A percentile compares a stretch with the other conserved stretches of the same genome.
Conservation (phyloP, 2,329 filamentous ascomycete genomes). For the Penicillium sp. region DNA sequence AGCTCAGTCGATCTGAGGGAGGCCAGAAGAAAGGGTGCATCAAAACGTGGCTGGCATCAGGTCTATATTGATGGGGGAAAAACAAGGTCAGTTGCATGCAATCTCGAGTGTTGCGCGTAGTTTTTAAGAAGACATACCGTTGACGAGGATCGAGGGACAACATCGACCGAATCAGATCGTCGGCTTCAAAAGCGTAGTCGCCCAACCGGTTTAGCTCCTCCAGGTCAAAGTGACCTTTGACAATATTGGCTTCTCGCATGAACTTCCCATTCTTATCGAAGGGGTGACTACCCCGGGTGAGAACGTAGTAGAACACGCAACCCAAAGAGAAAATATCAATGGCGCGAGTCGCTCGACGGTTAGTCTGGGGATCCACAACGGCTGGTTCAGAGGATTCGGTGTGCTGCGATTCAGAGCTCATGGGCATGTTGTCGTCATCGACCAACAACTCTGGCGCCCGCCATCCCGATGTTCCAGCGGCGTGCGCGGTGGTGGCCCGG, state of each 20-base stretch:
- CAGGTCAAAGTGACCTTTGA: slow-evolving; percentile 75
- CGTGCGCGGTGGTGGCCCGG: slow-evolving; percentile 87
- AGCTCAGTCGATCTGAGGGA: slow-evolving; percentile 77
- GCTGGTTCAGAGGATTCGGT: slow-evolving; percentile 44
- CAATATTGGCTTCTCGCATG: slow-evolving; percentile 95
- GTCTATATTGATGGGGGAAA: slow-evolving; percentile 36
- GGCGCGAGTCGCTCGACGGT: slow-evolving; percentile 81
- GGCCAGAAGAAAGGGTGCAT: slow-evolving; percentile 97
- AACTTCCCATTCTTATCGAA: slow-evolving; percentile 92
- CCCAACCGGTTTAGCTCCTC: slow-evolving; percentile 67
- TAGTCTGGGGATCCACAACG: slow-evolving; percentile 51
- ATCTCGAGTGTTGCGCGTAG: neutral
- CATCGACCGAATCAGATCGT: slow-evolving; percentile 83
- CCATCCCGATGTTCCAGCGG: slow-evolving; percentile 91
- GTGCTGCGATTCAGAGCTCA: slow-evolving; percentile 31
- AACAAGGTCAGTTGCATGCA: neutral
- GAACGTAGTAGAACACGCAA: slow-evolving; percentile 97
- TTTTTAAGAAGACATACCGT: slow-evolving; percentile 35
- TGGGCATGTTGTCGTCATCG: slow-evolving; percentile 60
- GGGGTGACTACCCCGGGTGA: slow-evolving; percentile 85
- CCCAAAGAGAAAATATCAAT: slow-evolving; percentile 98
- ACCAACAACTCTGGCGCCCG: slow-evolving; percentile 88
- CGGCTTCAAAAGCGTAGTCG: slow-evolving; percentile 78
- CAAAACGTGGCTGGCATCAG: slow-evolving; percentile 72
- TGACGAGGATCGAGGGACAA: slow-evolving; percentile 57